Percentiles rank a stretch among this genome's conserved stretches.
These are phyloP conservation scores for Pythium rishiriense DNA, from an alignment of 352 stramenopile species.

Conservation along the genomic window DNA sequence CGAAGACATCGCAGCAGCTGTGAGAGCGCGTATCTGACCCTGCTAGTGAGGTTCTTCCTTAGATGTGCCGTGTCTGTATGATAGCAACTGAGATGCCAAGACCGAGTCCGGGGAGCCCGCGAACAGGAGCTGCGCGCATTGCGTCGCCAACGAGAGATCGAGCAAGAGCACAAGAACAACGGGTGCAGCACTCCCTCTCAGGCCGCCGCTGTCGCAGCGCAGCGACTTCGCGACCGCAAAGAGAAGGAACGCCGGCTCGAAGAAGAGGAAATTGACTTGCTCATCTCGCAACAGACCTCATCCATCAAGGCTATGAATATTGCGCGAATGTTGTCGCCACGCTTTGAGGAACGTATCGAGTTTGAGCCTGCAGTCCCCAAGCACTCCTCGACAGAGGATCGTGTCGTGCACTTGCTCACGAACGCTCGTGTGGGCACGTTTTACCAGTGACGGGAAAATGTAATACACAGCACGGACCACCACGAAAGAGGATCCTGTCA, in stretches of 20 bases:
- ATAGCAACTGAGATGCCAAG: constrained; percentile 53
- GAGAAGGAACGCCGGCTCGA: constrained; percentile 41
- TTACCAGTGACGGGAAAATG: constrained; percentile 44
- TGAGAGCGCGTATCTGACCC: not conserved
- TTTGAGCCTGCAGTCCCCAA: constrained; percentile 51
- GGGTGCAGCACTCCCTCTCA: constrained; percentile 35
- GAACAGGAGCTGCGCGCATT: constrained; percentile 34
- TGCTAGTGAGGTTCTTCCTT: not conserved
- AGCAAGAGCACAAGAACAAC: constrained; percentile 36
- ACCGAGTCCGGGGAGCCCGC: constrained; percentile 43
- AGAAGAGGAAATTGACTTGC: constrained; percentile 54
- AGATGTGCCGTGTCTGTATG: not conserved
- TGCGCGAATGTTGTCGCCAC: constrained; percentile 71
- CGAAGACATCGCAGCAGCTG: constrained; percentile 25
- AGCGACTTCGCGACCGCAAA: constrained; percentile 52
- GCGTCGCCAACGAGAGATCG: constrained; percentile 27
- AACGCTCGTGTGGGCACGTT: constrained; percentile 56
- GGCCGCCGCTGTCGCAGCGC: constrained; percentile 41
- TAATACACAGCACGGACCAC: not conserved
- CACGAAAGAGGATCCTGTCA: not conserved
- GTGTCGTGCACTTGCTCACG: constrained; percentile 60
- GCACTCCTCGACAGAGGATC: constrained; percentile 58
- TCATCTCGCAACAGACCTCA: constrained; percentile 72
- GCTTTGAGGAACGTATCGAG: constrained; percentile 59
- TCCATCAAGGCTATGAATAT: constrained; percentile 84